phyloP scores from a whole-genome alignment of 192 early-diverging fungal genomes.

The Coemansia aciculifera region DNA sequence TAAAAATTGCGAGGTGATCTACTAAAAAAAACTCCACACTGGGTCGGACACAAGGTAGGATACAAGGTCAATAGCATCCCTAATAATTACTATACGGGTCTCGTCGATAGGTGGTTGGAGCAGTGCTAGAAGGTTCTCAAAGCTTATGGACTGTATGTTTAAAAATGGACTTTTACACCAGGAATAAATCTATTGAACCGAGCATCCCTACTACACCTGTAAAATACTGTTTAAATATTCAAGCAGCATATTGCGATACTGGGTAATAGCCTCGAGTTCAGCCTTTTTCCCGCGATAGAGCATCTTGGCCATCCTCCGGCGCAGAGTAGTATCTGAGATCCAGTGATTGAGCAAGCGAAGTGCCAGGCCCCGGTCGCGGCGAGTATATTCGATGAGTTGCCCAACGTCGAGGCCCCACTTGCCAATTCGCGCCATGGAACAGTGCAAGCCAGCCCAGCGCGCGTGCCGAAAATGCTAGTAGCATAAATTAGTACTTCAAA shows the following conservation, averaged over 20 bases:
- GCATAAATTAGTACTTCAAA: background rate
- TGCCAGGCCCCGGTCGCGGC: conserved; percentile 29
- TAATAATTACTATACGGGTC: too few relatives aligned
- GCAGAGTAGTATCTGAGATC: background rate
- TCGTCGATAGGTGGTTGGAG: too few relatives aligned
- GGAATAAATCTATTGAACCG: too few relatives aligned
- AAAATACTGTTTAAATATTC: conserved; percentile 17
- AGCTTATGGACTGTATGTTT: too few relatives aligned
- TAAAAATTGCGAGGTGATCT: too few relatives aligned
- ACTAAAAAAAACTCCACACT: too few relatives aligned
- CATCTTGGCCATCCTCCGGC: conserved; percentile 41
- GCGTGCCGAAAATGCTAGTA: conserved; percentile 18
- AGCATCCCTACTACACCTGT: too few relatives aligned
- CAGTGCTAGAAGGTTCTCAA: too few relatives aligned
- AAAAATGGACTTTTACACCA: too few relatives aligned
- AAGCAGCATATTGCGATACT: conserved; percentile 23
- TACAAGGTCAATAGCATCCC: too few relatives aligned
- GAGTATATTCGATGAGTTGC: conserved; percentile 29
- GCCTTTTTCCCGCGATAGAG: conserved; percentile 44
- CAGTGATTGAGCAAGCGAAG: conserved; percentile 33
- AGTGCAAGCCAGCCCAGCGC: conserved; percentile 43
- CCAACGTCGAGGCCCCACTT: conserved; percentile 33
- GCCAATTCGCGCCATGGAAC: conserved; percentile 24
- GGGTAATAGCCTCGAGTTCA: conserved; percentile 39
- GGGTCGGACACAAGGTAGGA: too few relatives aligned